Base-by-base conservation (phyloP, 306 rosid species). In the Inga laurina region DNA sequence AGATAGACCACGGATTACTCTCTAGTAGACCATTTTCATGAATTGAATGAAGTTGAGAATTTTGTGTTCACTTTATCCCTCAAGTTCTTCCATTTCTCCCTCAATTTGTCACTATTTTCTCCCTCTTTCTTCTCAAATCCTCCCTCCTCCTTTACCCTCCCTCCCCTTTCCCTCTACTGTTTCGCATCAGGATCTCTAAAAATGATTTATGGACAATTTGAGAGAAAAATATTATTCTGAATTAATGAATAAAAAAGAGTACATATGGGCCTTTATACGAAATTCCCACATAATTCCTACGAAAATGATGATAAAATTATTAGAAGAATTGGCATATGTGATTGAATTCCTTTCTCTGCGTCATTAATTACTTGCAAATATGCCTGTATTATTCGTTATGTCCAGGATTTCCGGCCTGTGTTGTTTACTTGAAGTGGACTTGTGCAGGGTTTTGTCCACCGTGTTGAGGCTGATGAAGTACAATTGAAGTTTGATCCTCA, bases 401-500 rank as follows among this genome's bases (percentile, higher is more conserved):
- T 67, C 15, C 32, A 59, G 66, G 66, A 59, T 19, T 57, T 57
- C n/a, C 39, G 39, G 41, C 79, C 48, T 34, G 15, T 30, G 69
- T 35, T n/a, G n/a, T 51, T 37, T 27, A 27, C 13, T 62, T 82
- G 18, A 24, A 86, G 64, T 61, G 27, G 69, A 72, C 24, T 74
- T 79, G 34, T 72, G 41, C 84, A 92, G 96, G 96, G 96, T 73
- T 89, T 10, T 82, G 83, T 92, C 64, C 87, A 87, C 79, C 89
- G 85, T 56, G 90, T 92, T 27, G 93, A 92, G 80, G 90, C 96
- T 79, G 92, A 92, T 70, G 88, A 89, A 68, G 87, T 90, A 13
- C 57, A 52, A 72, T 76, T 92, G 87, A 90, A 75, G 87, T 90
- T 92, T 88, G 72, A 75, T 7, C 52, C 82, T 12, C 89, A 87